Evolutionary conservation across 2,329 filamentous ascomycete species (phyloP), one percentile per base, ranked within the genome.

Genomic region (Didymella pomorum): DNA sequence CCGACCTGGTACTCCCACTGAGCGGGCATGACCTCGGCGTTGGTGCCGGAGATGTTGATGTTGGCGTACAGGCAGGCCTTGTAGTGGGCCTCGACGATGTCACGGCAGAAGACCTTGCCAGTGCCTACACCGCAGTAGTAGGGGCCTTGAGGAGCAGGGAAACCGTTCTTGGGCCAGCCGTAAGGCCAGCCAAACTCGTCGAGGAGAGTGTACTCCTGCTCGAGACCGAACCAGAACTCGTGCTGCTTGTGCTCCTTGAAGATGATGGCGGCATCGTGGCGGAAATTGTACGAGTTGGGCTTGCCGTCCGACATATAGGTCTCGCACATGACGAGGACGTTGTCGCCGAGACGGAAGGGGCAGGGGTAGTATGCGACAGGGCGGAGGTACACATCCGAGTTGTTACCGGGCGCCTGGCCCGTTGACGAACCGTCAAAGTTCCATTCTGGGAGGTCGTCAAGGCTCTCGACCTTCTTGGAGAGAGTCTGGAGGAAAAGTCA

Each of bases 1-100:
- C 94, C 94, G 72, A 97, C 91, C 79, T 97, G 94, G 88, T 92
- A 97, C 80, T 98, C 94, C 94, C 94, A 98, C 81, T 97, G 94
- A 61, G 91, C 93, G 65, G 93, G 91, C 91, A 97, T 96, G 75
- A 99, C 95, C 86, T 99, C 95, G 67, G 95, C 95, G 81, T 99
- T 99, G 83, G 95, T 98, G 75, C 95, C 95, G 25, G 93, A 97
- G 80, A 99, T 98, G 79, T 93, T 89, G 81, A 99, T 86, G 60
- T 90, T 89, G 61, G 94, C 87, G 79, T 92, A 97, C 80, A 98
- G 78, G 85, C 87, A 97, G 67, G 89, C 89, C 82, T 92, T 92
- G 89, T 92, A 93, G 83, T 96, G 92, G 66, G 91, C 89, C 84
- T 98, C 94, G 69, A 99, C 93, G 64, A 99, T 94, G 77, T 99